A percentile compares a stretch with the other conserved stretches of the same genome.
Conservation (phyloP, 2,329 filamentous ascomycete genomes). For the Calonectria hongkongensis region DNA sequence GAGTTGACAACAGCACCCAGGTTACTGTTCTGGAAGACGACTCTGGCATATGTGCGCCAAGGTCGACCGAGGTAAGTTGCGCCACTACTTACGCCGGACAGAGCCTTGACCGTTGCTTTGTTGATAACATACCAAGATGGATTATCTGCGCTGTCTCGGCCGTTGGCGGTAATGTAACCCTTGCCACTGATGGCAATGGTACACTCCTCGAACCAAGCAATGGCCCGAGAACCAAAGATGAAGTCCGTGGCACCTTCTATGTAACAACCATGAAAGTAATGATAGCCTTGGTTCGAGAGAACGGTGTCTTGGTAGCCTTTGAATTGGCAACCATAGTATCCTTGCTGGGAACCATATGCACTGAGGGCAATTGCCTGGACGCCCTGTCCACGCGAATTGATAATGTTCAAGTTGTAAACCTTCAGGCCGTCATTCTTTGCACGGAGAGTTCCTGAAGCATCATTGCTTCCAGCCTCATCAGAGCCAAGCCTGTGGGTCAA, state of each 20-base stretch:
- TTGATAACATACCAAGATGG: slow-evolving; percentile 67
- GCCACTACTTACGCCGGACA: slow-evolving; percentile 53
- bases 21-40: slow-evolving; percentile 68
- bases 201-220: slow-evolving; percentile 65
- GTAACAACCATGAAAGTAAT: slow-evolving; percentile 66
- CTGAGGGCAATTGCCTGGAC: slow-evolving; percentile 65
- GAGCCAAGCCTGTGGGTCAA: slow-evolving; percentile 63
- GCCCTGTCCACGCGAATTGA: slow-evolving; percentile 66
- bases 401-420: slow-evolving; percentile 76
- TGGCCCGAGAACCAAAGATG: slow-evolving; percentile 60
- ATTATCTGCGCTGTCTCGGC: slow-evolving; percentile 59
- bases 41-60: slow-evolving; percentile 66
- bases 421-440: slow-evolving; percentile 70
- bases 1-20: slow-evolving; percentile 61
- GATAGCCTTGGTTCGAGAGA: slow-evolving; percentile 65
- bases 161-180: slow-evolving; percentile 64
- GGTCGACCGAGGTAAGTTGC: slow-evolving; percentile 68
- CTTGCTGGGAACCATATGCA: slow-evolving; percentile 59
- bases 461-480: slow-evolving; percentile 67
- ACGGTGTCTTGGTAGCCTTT: slow-evolving; percentile 71
- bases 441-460: slow-evolving; percentile 68
- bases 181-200: slow-evolving; percentile 61
- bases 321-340: slow-evolving; percentile 69
- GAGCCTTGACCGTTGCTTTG: slow-evolving; percentile 59
- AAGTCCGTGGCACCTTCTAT: slow-evolving; percentile 69